Conservation (phyloP, 768 basidiomycete species). For the Podaxis sp. region DNA sequence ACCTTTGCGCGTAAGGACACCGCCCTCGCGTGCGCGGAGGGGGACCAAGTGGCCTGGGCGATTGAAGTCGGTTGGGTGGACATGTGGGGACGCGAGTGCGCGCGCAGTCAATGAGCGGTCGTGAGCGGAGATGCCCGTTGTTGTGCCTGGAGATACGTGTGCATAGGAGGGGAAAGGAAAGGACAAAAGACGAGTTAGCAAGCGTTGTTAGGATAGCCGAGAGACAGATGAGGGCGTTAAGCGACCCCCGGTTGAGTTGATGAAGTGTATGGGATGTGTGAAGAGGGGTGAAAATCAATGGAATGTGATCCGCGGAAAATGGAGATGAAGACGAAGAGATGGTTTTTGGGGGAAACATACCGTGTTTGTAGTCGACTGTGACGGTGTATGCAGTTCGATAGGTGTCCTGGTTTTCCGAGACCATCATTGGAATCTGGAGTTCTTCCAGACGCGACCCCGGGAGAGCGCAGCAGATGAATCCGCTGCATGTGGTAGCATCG, state of each 20-base stretch:
- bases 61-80: slow-evolving; percentile 69
- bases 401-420: slow-evolving; percentile 84
- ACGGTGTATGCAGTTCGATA: slow-evolving; percentile 95
- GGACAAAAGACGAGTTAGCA: neutral
- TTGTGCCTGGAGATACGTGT: slow-evolving; percentile 58
- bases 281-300: neutral
- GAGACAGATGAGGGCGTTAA: neutral
- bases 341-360: slow-evolving; percentile 39
- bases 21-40: slow-evolving; percentile 81
- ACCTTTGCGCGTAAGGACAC: slow-evolving; percentile 83
- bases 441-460: slow-evolving; percentile 72
- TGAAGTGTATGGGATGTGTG: neutral
- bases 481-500: slow-evolving; percentile 48
- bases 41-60: slow-evolving; percentile 97
- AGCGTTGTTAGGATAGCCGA: slow-evolving; percentile 11
- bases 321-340: slow-evolving; percentile 11
- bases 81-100: slow-evolving; percentile 66
- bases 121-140: slow-evolving; percentile 96
- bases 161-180: neutral
- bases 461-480: slow-evolving; percentile 90
- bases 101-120: slow-evolving; percentile 89
- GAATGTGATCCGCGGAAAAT: slow-evolving; percentile 7
- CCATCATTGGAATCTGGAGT: slow-evolving; percentile 92
- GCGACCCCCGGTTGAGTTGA: neutral
- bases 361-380: slow-evolving; percentile 91